A percentile compares a stretch with the other conserved stretches of the same genome.
phyloP scores from a whole-genome alignment of 805 yeast species.

The Candida montana region DNA sequence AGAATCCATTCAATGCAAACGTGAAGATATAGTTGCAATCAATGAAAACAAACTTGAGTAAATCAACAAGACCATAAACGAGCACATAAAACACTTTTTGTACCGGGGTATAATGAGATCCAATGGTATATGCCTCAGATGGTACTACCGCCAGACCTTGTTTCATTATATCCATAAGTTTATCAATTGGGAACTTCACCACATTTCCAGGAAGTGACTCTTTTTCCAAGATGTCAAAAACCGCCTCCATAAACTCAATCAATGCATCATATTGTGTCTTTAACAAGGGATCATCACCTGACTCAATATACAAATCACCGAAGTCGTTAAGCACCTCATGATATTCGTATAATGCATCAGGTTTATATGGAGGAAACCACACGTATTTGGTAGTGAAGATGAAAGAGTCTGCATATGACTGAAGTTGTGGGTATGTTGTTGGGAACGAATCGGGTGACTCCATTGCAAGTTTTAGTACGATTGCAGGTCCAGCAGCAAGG shows the following conservation, averaged over 20 bases:
- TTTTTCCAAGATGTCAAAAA: conserved; percentile 7
- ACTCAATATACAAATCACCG: conserved; percentile 14
- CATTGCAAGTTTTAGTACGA: conserved; percentile 11
- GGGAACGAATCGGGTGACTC: conserved; percentile 17
- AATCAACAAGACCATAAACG: conserved; percentile 15
- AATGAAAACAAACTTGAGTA: conserved; percentile 15
- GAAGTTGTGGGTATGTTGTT: conserved; percentile 6
- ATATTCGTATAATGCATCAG: conserved; percentile 16
- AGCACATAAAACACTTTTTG: conserved; percentile 16
- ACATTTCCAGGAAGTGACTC: conserved; percentile 11
- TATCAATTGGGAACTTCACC: conserved; percentile 16
- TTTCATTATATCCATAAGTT: conserved; percentile 10
- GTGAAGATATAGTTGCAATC: conserved; percentile 19
- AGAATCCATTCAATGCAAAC: conserved; percentile 19
- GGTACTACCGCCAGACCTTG: conserved; percentile 18
- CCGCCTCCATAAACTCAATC: conserved; percentile 6
- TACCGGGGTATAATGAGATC: conserved; percentile 7
- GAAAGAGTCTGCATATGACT: conserved; percentile 17
- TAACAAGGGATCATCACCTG: no score
- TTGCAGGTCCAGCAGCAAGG: conserved; percentile 19
- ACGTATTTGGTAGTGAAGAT: conserved; percentile 15
- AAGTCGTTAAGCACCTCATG: conserved; percentile 14
- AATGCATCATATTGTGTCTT: conserved; percentile 6
- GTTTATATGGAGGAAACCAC: conserved; percentile 19
- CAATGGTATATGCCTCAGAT: conserved; percentile 13